Base-by-base conservation (phyloP, 2,329 filamentous ascomycete genomes). In the Sporothrix humicola region DNA sequence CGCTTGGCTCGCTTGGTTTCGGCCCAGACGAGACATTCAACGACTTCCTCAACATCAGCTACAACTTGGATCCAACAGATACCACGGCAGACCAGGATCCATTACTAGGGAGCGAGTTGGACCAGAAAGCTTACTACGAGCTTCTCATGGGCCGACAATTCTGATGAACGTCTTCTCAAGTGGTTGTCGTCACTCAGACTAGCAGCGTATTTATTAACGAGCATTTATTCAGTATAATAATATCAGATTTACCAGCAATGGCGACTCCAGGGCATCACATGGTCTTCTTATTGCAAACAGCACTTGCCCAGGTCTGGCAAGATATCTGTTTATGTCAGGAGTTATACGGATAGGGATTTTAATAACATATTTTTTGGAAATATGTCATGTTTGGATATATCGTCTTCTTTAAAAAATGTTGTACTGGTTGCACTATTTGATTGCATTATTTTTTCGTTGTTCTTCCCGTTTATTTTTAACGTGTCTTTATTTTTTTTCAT, bases 41-140 rank as follows among this genome's bases (percentile, higher is more conserved):
- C 68, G 81, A 82, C 73, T 82, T 82, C 54, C 77, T 82, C 59
- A 80, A 77, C 72, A 81, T 82, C 77, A 80, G 79, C 46, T 81
- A 79, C 71, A 81, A 82, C 66, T 79, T 80, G 0, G 81, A 82
- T 46, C 79, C 79, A 3, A 75, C 79, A 50, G 76, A 77, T 0
- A 77, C 78, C 56, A 69, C 73, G 46, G 76, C 77, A 9, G 79
- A 79, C 12, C 74, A 77, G 23, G 80, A 81, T 52, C 78, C 78
- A 0, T 76, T 78, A 1, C 77, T 81, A 12, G 79, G 79, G 20
- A 79, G 76, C 68, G 81, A 82, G 70, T 77, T 79, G 12, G 81
- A 82, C 73, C 81, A 82, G 71, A 79, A 80, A 68, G 80, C 80
- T 4, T 82, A 82, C 46, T 82, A 82, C 66, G 81, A 82, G 75